These are phyloP conservation scores for Neurospora crassa DNA, from an alignment of 2,329 filamentous ascomycete species.

Conservation along the genomic window DNA sequence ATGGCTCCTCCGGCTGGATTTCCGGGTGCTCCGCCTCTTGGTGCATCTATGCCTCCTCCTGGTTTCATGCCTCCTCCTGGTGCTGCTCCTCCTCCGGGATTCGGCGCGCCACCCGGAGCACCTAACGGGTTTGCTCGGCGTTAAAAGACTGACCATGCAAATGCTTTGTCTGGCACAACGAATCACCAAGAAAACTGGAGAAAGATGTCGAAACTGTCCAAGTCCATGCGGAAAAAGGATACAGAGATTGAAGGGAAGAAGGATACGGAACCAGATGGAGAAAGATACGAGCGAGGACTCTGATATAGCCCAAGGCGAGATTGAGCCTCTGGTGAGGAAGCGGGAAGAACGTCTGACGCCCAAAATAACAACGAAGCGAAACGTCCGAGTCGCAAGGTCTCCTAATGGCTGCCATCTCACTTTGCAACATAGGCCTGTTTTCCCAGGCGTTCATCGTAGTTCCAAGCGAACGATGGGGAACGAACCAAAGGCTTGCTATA, in stretches of 20 bases:
- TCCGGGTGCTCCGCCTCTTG: conserved; percentile 19
- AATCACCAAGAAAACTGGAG: background rate
- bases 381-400: background rate
- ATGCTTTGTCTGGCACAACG: background rate
- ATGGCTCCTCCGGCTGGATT: conserved; percentile 17
- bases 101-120: conserved; percentile 12
- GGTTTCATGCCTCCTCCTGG: conserved; percentile 39
- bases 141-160: background rate
- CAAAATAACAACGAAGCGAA: background rate
- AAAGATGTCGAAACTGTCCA: background rate
- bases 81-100: conserved; percentile 15
- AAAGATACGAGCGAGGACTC: background rate
- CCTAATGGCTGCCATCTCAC: background rate
- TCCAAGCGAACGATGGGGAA: background rate
- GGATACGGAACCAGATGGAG: background rate
- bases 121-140: conserved; percentile 17
- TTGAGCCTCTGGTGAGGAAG: background rate
- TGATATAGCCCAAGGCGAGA: background rate
- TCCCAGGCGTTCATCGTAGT: background rate
- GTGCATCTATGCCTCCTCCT: conserved; percentile 23
- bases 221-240: background rate
- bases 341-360: background rate
- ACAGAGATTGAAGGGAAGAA: background rate
- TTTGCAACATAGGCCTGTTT: background rate
- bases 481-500: background rate